These are phyloP conservation scores for Fonsecaea nubica DNA, from an alignment of 2,329 filamentous ascomycete species.

Conservation along the genomic window DNA sequence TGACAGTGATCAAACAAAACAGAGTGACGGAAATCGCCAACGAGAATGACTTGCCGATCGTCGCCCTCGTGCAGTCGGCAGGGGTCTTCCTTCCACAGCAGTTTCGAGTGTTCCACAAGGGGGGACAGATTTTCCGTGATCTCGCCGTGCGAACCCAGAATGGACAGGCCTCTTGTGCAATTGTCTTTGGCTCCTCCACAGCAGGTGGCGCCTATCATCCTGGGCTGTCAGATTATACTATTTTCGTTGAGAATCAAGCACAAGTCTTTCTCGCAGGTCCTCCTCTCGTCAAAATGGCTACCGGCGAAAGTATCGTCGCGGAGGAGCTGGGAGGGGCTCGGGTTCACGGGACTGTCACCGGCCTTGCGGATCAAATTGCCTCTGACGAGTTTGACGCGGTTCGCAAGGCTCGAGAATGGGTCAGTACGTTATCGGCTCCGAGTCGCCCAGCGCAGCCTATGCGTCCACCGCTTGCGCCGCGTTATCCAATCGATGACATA, in stretches of 20 bases:
- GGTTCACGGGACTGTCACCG: constrained; percentile 51
- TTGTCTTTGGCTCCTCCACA: constrained; percentile 55
- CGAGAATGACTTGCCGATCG: constrained; percentile 50
- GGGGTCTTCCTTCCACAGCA: constrained; percentile 54
- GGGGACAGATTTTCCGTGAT: constrained; percentile 52
- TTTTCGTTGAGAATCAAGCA: constrained; percentile 52
- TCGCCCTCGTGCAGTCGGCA: constrained; percentile 52
- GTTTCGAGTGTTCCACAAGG: constrained; percentile 54
- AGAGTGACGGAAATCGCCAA: constrained; percentile 49
- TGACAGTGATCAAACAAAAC: constrained; percentile 46
- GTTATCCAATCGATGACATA: constrained; percentile 49
- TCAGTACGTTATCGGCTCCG: constrained; percentile 38
- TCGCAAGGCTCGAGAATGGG: constrained; percentile 49
- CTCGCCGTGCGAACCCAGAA: constrained; percentile 49
- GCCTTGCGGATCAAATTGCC: constrained; percentile 54
- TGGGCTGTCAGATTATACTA: constrained; percentile 52
- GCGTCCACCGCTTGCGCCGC: constrained; percentile 38
- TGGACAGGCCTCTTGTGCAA: constrained; percentile 51
- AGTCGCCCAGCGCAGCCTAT: constrained; percentile 12
- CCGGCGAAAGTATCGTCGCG: constrained; percentile 51
- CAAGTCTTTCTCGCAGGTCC: constrained; percentile 56
- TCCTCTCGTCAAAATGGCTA: constrained; percentile 57
- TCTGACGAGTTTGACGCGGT: constrained; percentile 54
- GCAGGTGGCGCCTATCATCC: constrained; percentile 53
- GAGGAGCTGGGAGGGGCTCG: constrained; percentile 54